Evolutionary conservation across 2,329 filamentous ascomycete genomes (phyloP), one percentile per base, ranked within the genome.

Genomic region (Venturia effusa): DNA sequence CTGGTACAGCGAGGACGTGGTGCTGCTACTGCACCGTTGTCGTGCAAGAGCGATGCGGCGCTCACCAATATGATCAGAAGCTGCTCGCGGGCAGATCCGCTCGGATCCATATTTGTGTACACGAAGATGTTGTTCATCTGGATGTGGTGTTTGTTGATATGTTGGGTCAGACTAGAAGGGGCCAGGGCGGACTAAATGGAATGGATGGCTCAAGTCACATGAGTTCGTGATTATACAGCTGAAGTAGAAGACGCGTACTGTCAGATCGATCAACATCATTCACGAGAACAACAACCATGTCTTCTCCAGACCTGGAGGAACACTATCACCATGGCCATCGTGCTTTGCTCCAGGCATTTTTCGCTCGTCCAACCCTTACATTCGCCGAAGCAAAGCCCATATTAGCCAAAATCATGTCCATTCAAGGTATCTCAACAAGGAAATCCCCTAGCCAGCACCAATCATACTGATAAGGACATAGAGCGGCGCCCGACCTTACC

Each of bases 291-390:
- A 57, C 17, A 57, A 10, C 10, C 10, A 63, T 59, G 61, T n/a
- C 61, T 10, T 55, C 48, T 10, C 48, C 48, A 32, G 61, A 27
- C 11, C n/a, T 34, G 48, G 64, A 62, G 13, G 59, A 17, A 22
- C 48, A 48, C 65, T 87, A 86, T 70, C 77, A 81, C 69, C 80
- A 95, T 72, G 82, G 81, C 66, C 89, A 97, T 73, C 88, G 91
- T 64, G 92, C 93, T 10, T 96, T 99, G 71, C 80, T 97, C 0
- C 94, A 99, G 76, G 89, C 90, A 60, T 86, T 99, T 68, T 81
- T 97, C 74, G 85, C 89, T 3, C 86, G 87, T 61, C 88, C 89
- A 27, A 85, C 86, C 55, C 81, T 97, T 74, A 95, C 90, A 0
- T 84, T 89, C 67, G 80, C 85, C 62, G 85, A 95, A 70, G 86